Base-by-base conservation (phyloP, 2,329 filamentous ascomycete genomes). In the Hortaea werneckii region DNA sequence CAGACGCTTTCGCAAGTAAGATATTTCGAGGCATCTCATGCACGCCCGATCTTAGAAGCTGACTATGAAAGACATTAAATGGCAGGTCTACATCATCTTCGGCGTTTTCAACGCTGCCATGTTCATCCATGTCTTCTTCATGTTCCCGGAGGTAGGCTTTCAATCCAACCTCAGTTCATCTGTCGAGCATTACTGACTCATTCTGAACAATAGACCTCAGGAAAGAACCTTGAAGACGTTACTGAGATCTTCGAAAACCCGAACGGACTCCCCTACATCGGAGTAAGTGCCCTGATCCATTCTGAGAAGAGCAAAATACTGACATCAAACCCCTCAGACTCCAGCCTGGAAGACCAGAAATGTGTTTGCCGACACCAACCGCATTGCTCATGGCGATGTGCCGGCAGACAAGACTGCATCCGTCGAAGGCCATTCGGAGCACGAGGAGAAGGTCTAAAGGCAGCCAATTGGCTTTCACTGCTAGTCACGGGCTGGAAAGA, bases 71-170 rank as follows among this genome's bases (percentile, higher is more conserved):
- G 13, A 45, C 37, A 47, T 44, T 13, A 47, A 27, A 2, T 64
- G 58, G 69, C 60, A 76, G 56, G 79, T 79, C 52, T 89, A 88
- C 65, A 77, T 88, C 64, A 72, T 90, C 52, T 90, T 90, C 58
- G 85, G 75, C 9, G 74, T 79, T 11, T 87, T 87, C 70, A 20
- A 83, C 60, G 73, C 73, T 1, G 71, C 73, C 5, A 83, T 84
- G 56, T 79, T 80, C 37, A 61, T 87, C 43, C 83, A 87, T 61
- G 79, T 85, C 58, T 77, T 77, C 61, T 71, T 88, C 52, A 63
- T 73, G 11, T 79, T 78, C 54, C 82, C 82, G 0, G 77, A 87
- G 65, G 87, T 27, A 10, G 32, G 20, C 20, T 20, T 20, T 20
- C 20, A 20, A 20, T 20, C 20, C 20, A 20, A 20, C 20, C 20